Conservation (phyloP, 169 alveolate genomes). For the Theileria parva region DNA sequence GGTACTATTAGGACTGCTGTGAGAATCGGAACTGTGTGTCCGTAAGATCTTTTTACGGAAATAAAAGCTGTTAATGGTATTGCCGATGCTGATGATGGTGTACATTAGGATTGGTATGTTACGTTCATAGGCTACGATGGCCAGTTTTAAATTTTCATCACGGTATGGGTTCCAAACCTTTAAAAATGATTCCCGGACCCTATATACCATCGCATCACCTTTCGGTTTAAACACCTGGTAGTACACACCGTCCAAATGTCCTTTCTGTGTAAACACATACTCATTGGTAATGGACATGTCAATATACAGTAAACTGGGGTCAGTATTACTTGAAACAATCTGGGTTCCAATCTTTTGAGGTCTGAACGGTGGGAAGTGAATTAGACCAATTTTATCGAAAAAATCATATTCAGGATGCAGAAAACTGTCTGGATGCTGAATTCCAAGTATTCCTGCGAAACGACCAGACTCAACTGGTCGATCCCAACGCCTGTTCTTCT, state of each 20-base stretch:
- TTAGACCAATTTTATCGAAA: neutral
- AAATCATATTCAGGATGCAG: neutral
- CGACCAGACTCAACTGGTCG: neutral
- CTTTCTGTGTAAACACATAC: neutral
- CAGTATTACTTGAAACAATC: neutral
- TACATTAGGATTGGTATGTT: neutral
- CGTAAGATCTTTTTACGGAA: neutral
- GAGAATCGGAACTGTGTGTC: too few relatives aligned
- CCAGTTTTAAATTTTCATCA: neutral
- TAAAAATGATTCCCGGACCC: neutral
- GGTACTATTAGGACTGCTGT: too few relatives aligned
- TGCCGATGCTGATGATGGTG: neutral
- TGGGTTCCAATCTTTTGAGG: neutral
- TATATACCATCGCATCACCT: neutral
- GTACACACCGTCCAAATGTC: neutral
- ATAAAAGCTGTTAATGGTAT: too few relatives aligned
- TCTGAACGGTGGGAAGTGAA: constrained; percentile 2
- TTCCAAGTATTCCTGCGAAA: neutral
- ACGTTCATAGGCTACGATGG: neutral
- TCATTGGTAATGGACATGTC: neutral
- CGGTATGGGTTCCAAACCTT: constrained; percentile 7
- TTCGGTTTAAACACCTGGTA: neutral
- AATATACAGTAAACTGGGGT: neutral
- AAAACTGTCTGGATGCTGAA: neutral
- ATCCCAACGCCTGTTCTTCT: neutral